Evolutionary conservation across 768 basidiomycete species (phyloP), one percentile per base, ranked within the genome.

Genomic region (Suillus americanus): DNA sequence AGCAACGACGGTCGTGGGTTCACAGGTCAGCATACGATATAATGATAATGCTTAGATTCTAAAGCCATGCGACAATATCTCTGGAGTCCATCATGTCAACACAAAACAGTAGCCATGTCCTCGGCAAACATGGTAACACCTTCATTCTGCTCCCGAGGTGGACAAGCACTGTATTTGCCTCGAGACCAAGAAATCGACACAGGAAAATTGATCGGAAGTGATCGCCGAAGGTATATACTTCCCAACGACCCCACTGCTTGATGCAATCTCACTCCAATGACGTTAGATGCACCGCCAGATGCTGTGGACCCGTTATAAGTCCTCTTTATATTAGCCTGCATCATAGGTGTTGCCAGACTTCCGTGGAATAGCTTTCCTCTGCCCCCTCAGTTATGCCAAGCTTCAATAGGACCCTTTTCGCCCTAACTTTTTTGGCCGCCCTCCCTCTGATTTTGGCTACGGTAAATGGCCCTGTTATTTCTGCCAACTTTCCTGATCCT

Each of bases 401-500:
- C 14, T 56, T 25, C 25, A 43, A 14, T 8, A 37, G 37, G 18
- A 41, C 23, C 8, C 12, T 41, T 8, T 20, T 38, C 18, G 51
- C 16, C 9, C 37, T 62, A 30, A 37, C 28, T 5, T 38, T 3
- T 28, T 23, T 62, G 6, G 38, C 40, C 13, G 46, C 62, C 43
- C 23, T 62, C 41, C 62, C 35, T 20, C 23, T 62, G 10, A 35
- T 20, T 45, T 33, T 18, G 37, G 65, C 57, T 18, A 50, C 61
- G 20, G 66, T 70, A 3, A 62, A 33, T 23, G 70, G 70, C 2
- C 69, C 70, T 28, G 70, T 71, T 40, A 68, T 73, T 38, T 62
- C 64, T 48, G 51, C 64, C 18, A 60, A 73, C 64, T 73, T 73
- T 62, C 69, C 70, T 23, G 72, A 73, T 55, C 70, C 70, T 28